Base-by-base conservation (phyloP, 1,139 yeast genomes). In the Taiozyma sp. region DNA sequence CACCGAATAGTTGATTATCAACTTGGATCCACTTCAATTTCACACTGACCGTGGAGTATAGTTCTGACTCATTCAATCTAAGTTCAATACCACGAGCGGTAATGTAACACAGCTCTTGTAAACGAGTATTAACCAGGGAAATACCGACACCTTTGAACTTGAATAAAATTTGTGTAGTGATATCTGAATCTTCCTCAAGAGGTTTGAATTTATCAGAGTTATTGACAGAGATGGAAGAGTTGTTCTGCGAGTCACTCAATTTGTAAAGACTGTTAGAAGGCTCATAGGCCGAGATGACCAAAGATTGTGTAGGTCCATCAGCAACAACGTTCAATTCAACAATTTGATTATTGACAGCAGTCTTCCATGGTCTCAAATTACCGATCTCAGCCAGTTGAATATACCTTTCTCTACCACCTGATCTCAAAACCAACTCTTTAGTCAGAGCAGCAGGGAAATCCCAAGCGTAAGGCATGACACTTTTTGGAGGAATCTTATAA, bases 391-490 rank as follows among this genome's bases (percentile, higher is more conserved):
- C 95, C 47, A 95, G 69, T 62, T 89, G 95, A 21, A 95, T 77
- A 39, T 83, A 80, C 53, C 98, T 75, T 63, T 88, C 93, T 42
- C 85, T 75, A 1, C 88, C 88, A 51, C 84, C 86, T 9, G 83
- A 72, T 53, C 91, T 75, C 30, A 95, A 70, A 3, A 89, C 76
- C 37, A 95, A 69, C 62, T 91, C 97, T 65, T 90, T 91, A 45
- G 86, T 79, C 13, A 81, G 73, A 0, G 97, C 97, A 50, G 95
- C 89, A 0, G 99, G 99, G 68, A 81, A 93, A 65, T 95, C 99
- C 89, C 97, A 95, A 0, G 99, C 90, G 67, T 93, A 95, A 0
- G 98, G 97, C 99, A 95, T 95, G 2, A 89, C 95, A 71, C 97
- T 88, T 64, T 81, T 83, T 1, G 96, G 83, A 0, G 97, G 98